Conservation (phyloP, 202 grass and related monocot species). For the Schoenoplectus tabernaemontani region DNA sequence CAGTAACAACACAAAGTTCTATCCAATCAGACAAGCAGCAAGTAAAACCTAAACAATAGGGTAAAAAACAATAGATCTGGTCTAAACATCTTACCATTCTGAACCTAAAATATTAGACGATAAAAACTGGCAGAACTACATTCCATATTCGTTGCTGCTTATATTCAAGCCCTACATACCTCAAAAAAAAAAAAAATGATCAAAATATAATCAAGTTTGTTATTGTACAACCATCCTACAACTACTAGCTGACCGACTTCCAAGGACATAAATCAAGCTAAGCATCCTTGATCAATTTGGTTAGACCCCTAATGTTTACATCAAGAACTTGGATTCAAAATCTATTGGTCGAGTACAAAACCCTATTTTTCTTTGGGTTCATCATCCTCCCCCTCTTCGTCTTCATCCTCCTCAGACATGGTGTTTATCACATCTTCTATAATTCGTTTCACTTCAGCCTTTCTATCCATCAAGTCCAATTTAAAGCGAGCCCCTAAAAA, state of each 20-base stretch:
- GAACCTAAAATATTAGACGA: conserved; percentile 9
- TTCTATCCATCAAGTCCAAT: conserved; percentile 89
- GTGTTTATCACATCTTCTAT: conserved; percentile 97
- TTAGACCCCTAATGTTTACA: conserved; percentile 30
- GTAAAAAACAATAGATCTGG: no score
- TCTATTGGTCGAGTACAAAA: neutral
- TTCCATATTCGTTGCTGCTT: neutral
- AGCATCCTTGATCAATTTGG: conserved; percentile 17
- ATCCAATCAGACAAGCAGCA: neutral
- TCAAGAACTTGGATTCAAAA: conserved; percentile 1
- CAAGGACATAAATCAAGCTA: conserved; percentile 14
- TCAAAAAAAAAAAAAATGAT: conserved; percentile 5
- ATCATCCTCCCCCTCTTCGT: conserved; percentile 44
- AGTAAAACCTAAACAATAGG: neutral
- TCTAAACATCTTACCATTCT: neutral
- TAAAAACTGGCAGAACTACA: conserved; percentile 9
- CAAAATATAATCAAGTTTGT: conserved; percentile 11
- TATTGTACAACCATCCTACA: conserved; percentile 19
- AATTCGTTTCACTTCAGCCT: conserved; percentile 84
- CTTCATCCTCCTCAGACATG: conserved; percentile 80
- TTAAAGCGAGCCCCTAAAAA: conserved; percentile 80
- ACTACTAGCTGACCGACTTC: conserved; percentile 5
- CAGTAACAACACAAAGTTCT: neutral
- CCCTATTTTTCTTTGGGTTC: conserved; percentile 23
- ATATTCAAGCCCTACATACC: neutral